These are phyloP conservation scores for Eucalyptus globulus DNA, from an alignment of 345 rosid species.

Conservation along the genomic window DNA sequence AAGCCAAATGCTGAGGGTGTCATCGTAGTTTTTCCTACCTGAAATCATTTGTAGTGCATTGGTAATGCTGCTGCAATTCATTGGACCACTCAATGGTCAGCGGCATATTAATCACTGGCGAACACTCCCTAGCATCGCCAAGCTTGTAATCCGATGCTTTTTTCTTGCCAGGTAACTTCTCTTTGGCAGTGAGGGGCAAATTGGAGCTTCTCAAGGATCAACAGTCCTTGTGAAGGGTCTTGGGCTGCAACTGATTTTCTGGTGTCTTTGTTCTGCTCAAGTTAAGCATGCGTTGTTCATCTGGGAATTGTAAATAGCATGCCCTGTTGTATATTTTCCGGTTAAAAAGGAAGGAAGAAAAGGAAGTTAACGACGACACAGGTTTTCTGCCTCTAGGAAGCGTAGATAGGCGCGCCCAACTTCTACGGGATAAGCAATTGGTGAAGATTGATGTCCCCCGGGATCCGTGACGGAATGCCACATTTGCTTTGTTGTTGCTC, in stretches of 20 bases:
- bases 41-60: neutral
- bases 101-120: neutral
- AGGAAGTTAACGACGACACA: neutral
- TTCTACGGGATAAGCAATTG: neutral
- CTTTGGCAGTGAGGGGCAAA: neutral
- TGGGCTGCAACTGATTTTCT: neutral
- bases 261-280: neutral
- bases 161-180: neutral
- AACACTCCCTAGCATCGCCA: neutral
- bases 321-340: neutral
- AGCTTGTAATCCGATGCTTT: neutral
- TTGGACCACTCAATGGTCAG: neutral
- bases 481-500: neutral
- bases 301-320: neutral
- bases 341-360: neutral
- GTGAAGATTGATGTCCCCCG: neutral
- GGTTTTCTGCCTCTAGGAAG: neutral
- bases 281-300: neutral
- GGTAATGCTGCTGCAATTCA: neutral
- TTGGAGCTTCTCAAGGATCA: neutral
- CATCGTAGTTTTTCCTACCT: neutral
- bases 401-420: neutral
- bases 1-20: neutral
- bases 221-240: neutral
- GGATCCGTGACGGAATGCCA: neutral